Evolutionary conservation across 2,329 filamentous ascomycete species (phyloP).

Genomic region (Pseudogymnoascus sp.): DNA sequence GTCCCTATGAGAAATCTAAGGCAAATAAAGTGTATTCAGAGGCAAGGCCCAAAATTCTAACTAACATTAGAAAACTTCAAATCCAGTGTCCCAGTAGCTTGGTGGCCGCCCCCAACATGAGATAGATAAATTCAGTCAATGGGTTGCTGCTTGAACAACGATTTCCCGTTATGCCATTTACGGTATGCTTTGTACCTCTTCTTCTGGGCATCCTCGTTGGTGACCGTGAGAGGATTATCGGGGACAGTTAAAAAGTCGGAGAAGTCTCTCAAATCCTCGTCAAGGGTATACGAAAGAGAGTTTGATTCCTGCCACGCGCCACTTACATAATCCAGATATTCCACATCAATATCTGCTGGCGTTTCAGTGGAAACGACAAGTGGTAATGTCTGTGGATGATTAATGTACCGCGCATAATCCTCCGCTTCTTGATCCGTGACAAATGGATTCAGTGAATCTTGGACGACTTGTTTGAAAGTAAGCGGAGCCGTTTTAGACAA

Average conservation of each 20-base stretch:
- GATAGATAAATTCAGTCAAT: slow-evolving; percentile 30
- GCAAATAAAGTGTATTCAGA: not conserved
- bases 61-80: not conserved
- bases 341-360: slow-evolving; percentile 50
- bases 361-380: slow-evolving; percentile 66
- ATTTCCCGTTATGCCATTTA: slow-evolving; percentile 92
- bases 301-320: slow-evolving; percentile 50
- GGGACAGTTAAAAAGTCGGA: slow-evolving; percentile 65
- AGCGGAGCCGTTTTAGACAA: slow-evolving; percentile 79
- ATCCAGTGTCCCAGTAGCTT: not conserved
- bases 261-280: slow-evolving; percentile 66
- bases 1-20: not conserved
- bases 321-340: slow-evolving; percentile 75
- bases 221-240: slow-evolving; percentile 80
- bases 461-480: slow-evolving; percentile 79
- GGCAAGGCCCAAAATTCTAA: not conserved
- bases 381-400: slow-evolving; percentile 80
- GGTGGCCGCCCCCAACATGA: not conserved
- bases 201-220: slow-evolving; percentile 77
- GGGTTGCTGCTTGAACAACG: slow-evolving; percentile 85
- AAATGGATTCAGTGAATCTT: slow-evolving; percentile 76
- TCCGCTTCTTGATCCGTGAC: slow-evolving; percentile 68
- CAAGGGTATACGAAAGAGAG: slow-evolving; percentile 31
- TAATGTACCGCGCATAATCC: slow-evolving; percentile 84
- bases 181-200: slow-evolving; percentile 95